Evolutionary conservation across 495 filamentous ascomycete species (phyloP), one percentile per base, ranked within the genome.

Genomic region (Aspergillus ellipticus): DNA sequence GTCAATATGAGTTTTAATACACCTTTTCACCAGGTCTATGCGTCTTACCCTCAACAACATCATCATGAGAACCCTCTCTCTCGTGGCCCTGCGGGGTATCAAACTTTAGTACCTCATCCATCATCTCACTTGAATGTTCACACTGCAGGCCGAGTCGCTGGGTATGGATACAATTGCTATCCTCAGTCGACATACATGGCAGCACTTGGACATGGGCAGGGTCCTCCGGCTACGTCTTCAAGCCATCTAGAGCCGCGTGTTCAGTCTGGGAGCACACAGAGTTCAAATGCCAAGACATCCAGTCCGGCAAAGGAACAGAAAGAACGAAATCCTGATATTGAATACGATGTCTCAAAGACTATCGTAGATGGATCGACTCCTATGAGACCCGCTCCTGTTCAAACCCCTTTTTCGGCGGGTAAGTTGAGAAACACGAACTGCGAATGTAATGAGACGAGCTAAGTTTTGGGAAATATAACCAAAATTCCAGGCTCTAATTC

Each of bases 301-400:
- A 42, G 42, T 33, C 28, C 47, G 9, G 59, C 50, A 33, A 65
- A 52, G 42, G 70, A 71, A 42, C 26, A 47, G 6, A 58, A 66
- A 19, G 63, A 61, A 45, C 57, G 61, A 10, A 26, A 10, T 10
- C 26, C 52, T 6, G 51, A 58, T 15, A 39, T 53, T 22, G 62
- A 65, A 20, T 75, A 75, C 39, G 74, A 77, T 46, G 69, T 74
- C 16, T 68, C 71, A 3, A 71, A 73, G 46, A 76, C 72, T 1
- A 77, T 77, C 46, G 74, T 77, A 37, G 74, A 77, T 45, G 74
- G 74, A 5, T 77, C 74, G 2, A 73, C 67, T 17, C 68, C 67
- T 10, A 66, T 67, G 63, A 70, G 57, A 53, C 48, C 59, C 8
- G 45, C 22, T 9, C 53, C 39, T 49, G 29, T 49, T 11, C 61